These are phyloP conservation scores for Encephalitozoon intestinalis DNA, from an alignment of 371 early-diverging fungal species.

Conservation along the genomic window DNA sequence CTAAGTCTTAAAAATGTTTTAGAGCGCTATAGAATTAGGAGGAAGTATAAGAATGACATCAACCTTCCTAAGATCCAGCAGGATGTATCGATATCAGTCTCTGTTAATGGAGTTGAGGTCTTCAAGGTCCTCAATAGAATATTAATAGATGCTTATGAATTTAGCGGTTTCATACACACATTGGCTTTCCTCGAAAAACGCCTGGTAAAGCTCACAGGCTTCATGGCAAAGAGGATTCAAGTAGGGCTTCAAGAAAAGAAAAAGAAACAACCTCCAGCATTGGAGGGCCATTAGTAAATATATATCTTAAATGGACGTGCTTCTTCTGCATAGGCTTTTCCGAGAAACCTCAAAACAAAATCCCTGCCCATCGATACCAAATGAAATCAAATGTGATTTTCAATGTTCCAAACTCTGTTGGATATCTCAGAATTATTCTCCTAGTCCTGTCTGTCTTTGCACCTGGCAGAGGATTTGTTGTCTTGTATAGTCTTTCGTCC, in stretches of 20 bases:
- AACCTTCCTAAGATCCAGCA: neutral
- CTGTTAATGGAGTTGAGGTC: neutral
- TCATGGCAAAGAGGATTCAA: neutral
- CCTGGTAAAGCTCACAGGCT: neutral
- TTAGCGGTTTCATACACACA: neutral
- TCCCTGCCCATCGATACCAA: neutral
- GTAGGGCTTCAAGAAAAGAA: neutral
- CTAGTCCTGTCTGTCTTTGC: constrained; percentile 15
- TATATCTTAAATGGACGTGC: neutral
- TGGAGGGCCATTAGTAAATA: neutral
- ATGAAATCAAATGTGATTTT: constrained; percentile 31
- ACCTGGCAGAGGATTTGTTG: constrained; percentile 21
- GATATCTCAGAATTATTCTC: constrained; percentile 29
- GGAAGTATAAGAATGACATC: too few relatives aligned
- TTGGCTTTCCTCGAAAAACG: neutral
- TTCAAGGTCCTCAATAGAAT: neutral
- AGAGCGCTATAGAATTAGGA: neutral
- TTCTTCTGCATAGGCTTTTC: neutral
- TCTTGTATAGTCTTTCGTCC: constrained; percentile 70
- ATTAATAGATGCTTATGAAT: neutral
- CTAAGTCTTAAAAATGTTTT: neutral
- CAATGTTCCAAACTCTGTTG: constrained; percentile 48
- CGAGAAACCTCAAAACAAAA: neutral
- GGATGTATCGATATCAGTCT: neutral
- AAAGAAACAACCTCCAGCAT: neutral